A percentile compares a stretch with the other conserved stretches of the same genome.
These are phyloP conservation scores for Pisolithus microcarpus DNA, from an alignment of 768 basidiomycete species.

Conservation along the genomic window DNA sequence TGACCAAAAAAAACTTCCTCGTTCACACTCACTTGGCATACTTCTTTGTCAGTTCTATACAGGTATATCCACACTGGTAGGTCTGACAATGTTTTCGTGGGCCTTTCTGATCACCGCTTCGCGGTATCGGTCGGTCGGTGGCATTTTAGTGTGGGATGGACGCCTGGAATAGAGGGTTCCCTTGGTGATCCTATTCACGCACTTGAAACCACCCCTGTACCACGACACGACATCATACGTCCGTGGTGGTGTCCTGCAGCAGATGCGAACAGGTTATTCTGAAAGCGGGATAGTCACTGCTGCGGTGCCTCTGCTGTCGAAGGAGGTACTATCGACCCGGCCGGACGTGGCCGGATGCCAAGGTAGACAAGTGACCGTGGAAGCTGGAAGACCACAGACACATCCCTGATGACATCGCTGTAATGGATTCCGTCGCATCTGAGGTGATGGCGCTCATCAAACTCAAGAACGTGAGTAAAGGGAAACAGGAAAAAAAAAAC, in stretches of 20 bases:
- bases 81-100: no score
- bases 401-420: neutral
- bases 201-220: neutral
- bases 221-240: neutral
- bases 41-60: no score
- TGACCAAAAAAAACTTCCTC: no score
- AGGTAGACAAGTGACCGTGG: no score
- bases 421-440: neutral
- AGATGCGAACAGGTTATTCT: no score
- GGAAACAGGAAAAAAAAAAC: constrained; percentile 8
- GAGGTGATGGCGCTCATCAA: constrained; percentile 1
- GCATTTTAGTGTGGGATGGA: constrained; percentile 41
- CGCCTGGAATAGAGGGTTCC: constrained; percentile 39
- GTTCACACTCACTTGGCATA: no score
- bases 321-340: no score
- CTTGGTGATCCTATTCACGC: constrained; percentile 6
- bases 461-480: constrained; percentile 5
- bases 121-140: constrained; percentile 38
- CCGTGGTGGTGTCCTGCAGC: no score
- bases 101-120: neutral
- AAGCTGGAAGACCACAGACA: neutral
- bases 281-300: no score
- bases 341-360: no score
- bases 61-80: no score
- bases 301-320: no score